phyloP scores from a whole-genome alignment of 1,284 basidiomycete species.

The Ganoderma lingzhi region DNA sequence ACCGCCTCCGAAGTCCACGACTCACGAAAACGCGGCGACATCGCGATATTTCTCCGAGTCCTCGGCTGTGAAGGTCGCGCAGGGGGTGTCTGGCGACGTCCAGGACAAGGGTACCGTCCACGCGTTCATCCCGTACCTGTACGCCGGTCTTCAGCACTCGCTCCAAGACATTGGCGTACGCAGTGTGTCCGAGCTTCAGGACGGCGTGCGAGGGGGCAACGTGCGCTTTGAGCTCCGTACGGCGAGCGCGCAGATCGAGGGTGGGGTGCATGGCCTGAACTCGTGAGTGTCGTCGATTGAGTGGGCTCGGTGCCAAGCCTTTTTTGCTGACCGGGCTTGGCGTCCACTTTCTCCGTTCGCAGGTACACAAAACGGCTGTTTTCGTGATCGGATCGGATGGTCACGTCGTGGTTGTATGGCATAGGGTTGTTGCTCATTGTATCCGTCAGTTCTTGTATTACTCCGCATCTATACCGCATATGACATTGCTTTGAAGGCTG shows the following conservation, averaged over 20 bases:
- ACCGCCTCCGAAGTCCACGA: slow-evolving; percentile 55
- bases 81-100: slow-evolving; percentile 97
- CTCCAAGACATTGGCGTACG: slow-evolving; percentile 93
- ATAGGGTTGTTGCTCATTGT: slow-evolving; percentile 17
- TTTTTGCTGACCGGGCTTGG: slow-evolving; percentile 22
- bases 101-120: slow-evolving; percentile 96
- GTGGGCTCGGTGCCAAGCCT: slow-evolving; percentile 24
- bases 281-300: slow-evolving; percentile 59
- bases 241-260: slow-evolving; percentile 95
- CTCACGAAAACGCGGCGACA: slow-evolving; percentile 95
- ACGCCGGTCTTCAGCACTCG: slow-evolving; percentile 94
- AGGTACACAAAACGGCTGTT: slow-evolving; percentile 43
- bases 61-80: slow-evolving; percentile 95
- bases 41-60: slow-evolving; percentile 97
- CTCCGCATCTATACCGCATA: slow-evolving; percentile 15
- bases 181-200: slow-evolving; percentile 69
- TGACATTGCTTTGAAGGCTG: not conserved
- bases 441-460: slow-evolving; percentile 29
- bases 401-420: slow-evolving; percentile 14
- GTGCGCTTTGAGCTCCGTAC: slow-evolving; percentile 96
- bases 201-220: slow-evolving; percentile 67
- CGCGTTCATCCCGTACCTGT: slow-evolving; percentile 92
- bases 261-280: slow-evolving; percentile 93
- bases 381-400: slow-evolving; percentile 23
- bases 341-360: slow-evolving; percentile 21